Evolutionary conservation across 768 basidiomycete species (phyloP), one percentile per base, ranked within the genome.

Genomic region (Termitomyces sp.): DNA sequence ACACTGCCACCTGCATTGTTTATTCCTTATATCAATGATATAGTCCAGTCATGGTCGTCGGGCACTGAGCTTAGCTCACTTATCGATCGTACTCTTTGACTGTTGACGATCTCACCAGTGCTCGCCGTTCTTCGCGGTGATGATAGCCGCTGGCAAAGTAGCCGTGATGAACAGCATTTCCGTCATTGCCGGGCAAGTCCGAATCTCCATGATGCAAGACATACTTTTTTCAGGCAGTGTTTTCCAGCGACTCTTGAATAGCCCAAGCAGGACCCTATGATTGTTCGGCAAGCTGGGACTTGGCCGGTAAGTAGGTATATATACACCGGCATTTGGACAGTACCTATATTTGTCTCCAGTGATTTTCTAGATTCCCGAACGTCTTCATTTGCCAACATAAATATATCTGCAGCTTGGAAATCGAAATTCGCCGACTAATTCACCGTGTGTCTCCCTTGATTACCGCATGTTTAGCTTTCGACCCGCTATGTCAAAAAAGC

Each of bases 61-160:
- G 65, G 69, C 8, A 63, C 72, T 74, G 66, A 60, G 69, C 54
- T 9, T 36, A 24, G 27, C 39, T 31, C 27, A 58, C 24, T 52
- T 44, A n/a, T 31, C 30, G 16, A 48, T 27, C 24, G 16, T 55
- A 11, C 30, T 30, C 46, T 16, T 16, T 50, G 20, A 22, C 54
- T 61, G 27, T 27, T 1, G 33, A 56, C 39, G 15, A 48, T 47
- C 44, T 49, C 9, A 24, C 24, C 55, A 82, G 81, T 66, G 45
- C 66, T 81, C 9, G 75, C 78, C 15, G 61, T 72, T 12, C 67
- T 75, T 46, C 71, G 79, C 49, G 75, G 72, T 16, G 3, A 75
- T 78, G 70, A 82, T 82, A 31, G 69, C 70, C 52, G 68, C 72
- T 20, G 80, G 81, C 12, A 79, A 82, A 54, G 60, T 81, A 27